Percentiles rank a stretch among this genome's conserved stretches.
Conservation (phyloP, 495 filamentous ascomycete species). For the Diplogelasinospora grovesii region DNA sequence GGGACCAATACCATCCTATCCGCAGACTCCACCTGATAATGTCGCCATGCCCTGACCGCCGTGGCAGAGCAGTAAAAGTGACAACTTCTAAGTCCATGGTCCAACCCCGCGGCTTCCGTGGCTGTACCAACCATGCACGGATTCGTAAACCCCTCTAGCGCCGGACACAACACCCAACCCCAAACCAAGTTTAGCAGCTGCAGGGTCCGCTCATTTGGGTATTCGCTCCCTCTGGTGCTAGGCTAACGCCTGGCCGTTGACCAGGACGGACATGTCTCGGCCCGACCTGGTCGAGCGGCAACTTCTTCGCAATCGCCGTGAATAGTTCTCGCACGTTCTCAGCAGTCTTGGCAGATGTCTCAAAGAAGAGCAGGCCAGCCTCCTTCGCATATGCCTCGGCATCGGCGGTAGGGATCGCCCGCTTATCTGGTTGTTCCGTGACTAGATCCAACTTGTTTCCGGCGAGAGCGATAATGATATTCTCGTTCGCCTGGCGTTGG, state of each 20-base stretch:
- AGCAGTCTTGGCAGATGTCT: slow-evolving; percentile 93
- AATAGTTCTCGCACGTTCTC: slow-evolving; percentile 95
- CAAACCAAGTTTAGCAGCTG: slow-evolving; percentile 50
- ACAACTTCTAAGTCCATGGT: slow-evolving; percentile 14
- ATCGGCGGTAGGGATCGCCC: slow-evolving; percentile 79
- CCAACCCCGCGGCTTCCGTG: slow-evolving; percentile 9
- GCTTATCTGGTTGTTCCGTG: slow-evolving; percentile 82
- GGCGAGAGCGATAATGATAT: slow-evolving; percentile 96
- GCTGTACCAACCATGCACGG: slow-evolving; percentile 3
- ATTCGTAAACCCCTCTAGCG: slow-evolving; percentile 4
- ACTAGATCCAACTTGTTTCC: slow-evolving; percentile 97
- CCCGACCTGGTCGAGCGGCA: slow-evolving; percentile 90
- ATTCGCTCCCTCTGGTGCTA: slow-evolving; percentile 68
- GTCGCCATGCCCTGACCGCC: slow-evolving; percentile 4
- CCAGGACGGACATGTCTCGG: slow-evolving; percentile 72
- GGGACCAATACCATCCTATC: slow-evolving; percentile 20
- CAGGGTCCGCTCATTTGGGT: slow-evolving; percentile 70
- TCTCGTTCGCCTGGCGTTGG: slow-evolving; percentile 97
- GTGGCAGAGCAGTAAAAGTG: slow-evolving; percentile 4
- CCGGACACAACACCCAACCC: neutral
- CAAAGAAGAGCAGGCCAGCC: slow-evolving; percentile 90
- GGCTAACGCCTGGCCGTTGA: slow-evolving; percentile 71
- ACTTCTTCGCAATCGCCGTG: slow-evolving; percentile 95
- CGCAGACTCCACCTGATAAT: slow-evolving; percentile 23
- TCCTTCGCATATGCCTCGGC: slow-evolving; percentile 93